Evolutionary conservation across 805 yeast species (phyloP), one percentile per base, ranked within the genome.

Genomic region (Myxozyma mucilagina): DNA sequence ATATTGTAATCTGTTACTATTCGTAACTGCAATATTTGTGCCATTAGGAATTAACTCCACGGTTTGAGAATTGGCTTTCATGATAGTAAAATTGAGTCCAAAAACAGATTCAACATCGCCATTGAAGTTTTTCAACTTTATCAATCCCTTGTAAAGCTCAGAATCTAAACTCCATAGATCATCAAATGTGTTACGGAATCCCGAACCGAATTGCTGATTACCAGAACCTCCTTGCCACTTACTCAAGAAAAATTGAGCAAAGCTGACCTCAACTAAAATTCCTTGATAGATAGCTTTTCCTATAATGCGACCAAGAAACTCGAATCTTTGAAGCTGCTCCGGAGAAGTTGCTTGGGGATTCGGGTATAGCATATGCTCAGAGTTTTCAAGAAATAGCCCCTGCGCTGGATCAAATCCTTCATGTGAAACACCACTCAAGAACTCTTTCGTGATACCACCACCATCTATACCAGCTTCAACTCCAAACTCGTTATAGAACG

Each of bases 401-500:
- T 43, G 66, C 7, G 64, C 70, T 4, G 78, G 75, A 35, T 78
- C 75, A 68, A 93, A 89, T 0, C 89, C 92, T 64, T 87, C 89
- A 3, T 76, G 77, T 1, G 87, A 83, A 0, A 90, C 85, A 53
- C 87, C 78, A 1, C 93, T 90, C 57, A 93, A 75, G 64, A 94
- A 85, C 69, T 93, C 99, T 72, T 93, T 92, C 0, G 97, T 92
- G 29, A 93, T 78, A 1, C 99, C 99, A 11, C 98, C 99, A 7
- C 99, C 99, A 73, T 93, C 99, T 47, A 93, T 87, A 0, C 99
- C 99, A 0, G 86, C 90, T 71, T 93, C 98, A 39, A 78, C 82
- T 1, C 92, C 96, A 74, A 85, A 83, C 58, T 87, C 82, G 68
- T 89, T 88, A 41, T 77, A 76, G 70, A 94, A 91, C 14, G 80